These are phyloP conservation scores for Phtheirospermum japonicum DNA, from an alignment of 257 asterid genomes.

Conservation along the genomic window DNA sequence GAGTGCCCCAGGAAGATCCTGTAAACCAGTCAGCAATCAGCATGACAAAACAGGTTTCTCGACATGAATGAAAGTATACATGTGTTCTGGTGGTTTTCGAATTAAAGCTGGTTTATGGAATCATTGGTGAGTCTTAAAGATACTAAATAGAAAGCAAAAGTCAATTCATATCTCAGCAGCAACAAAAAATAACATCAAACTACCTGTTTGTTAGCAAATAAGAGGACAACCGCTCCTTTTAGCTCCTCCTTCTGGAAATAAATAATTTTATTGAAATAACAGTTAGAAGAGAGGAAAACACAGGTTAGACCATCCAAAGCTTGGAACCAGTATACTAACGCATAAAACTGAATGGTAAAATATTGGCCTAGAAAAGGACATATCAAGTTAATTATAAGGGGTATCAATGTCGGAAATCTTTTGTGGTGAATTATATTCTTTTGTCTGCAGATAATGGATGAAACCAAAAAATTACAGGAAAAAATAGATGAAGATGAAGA, in stretches of 20 bases:
- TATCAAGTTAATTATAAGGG: too few relatives aligned
- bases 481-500: not conserved
- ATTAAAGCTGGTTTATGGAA: not conserved
- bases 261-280: constrained; percentile 10
- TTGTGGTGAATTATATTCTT: not conserved
- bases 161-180: not conserved
- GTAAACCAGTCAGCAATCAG: constrained; percentile 27
- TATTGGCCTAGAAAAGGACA: not conserved
- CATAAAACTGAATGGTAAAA: not conserved
- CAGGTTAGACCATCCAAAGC: too few relatives aligned
- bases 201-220: constrained; percentile 54
- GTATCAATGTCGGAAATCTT: too few relatives aligned
- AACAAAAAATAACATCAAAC: not conserved
- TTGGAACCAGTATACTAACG: not conserved
- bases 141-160: not conserved
- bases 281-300: too few relatives aligned
- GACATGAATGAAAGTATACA: not conserved
- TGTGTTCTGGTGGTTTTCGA: not conserved
- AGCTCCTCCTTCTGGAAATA: constrained; percentile 52
- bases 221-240: constrained; percentile 45
- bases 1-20: constrained; percentile 97
- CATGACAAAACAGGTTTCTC: constrained; percentile 13
- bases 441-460: too few relatives aligned
- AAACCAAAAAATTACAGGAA: too few relatives aligned
- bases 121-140: not conserved